Evolutionary conservation across 441 rosid genomes (phyloP), one percentile per base, ranked within the genome.

Genomic region (Hura crepitans): DNA sequence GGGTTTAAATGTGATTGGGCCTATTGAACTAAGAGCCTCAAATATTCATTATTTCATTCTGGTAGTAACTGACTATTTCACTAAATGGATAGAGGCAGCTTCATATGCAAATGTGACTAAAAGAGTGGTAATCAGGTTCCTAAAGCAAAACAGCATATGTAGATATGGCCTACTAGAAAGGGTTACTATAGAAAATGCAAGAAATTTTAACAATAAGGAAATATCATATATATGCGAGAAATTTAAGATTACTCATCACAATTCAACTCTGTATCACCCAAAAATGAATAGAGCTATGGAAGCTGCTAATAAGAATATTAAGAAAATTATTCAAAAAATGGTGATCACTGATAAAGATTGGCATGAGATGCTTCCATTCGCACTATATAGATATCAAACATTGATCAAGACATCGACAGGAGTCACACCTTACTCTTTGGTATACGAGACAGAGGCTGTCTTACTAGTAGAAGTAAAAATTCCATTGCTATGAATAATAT

Each of bases 131-230:
- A 18, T 5, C 0, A 35, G 20, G 0, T 66, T 76, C 6, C 12
- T 76, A 0, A 39, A 53, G 8, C 14, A 11, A 9, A 31, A 71
- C 0, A 65, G 71, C 2, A 71, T 76, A 2, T 50, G 37, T 8
- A 50, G 55, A 0, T 72, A 70, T 18, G 59, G 60, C 0, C 9
- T 68, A 0, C 68, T 50, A 4, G 13, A 72, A n/a, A 0, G 53
- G 0, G 35, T 77, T 25, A 69, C 72, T 13, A 68, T 62, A 0
- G 22, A 77, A n/a, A n/a, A n/a, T n/a, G n/a, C n/a, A n/a, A n/a
- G n/a, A n/a, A n/a, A n/a, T n/a, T n/a, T n/a, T n/a, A 77, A 68
- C n/a, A 62, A 63, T 10, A 50, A 71, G 33, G 17, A 25, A 4
- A 30, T 71, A 20, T 15, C 4, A 2, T 47, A 61, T 0, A 1